phyloP scores from a whole-genome alignment of 2,329 filamentous ascomycete species.

The Zelopaecilomyces penicillatus region DNA sequence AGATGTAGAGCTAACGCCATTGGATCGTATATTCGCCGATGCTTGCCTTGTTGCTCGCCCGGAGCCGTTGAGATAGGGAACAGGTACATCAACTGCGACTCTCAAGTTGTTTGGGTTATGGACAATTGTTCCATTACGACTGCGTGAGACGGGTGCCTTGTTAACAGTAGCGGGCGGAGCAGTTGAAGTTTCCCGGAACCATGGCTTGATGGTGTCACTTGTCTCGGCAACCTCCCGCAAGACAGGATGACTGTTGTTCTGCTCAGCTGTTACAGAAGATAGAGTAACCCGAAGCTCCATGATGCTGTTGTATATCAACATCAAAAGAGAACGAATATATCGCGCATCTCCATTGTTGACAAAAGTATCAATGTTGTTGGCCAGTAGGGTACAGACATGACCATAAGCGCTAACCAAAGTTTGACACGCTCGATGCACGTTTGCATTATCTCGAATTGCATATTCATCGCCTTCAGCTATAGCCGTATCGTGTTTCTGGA shows the following conservation, averaged over 20 bases:
- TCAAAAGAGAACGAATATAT: conserved; percentile 56
- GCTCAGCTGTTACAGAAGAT: conserved; percentile 23
- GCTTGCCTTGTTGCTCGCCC: conserved; percentile 44
- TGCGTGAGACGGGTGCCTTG: conserved; percentile 27
- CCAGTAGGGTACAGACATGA: conserved; percentile 54
- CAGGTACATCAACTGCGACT: conserved; percentile 47
- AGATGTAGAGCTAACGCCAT: conserved; percentile 65
- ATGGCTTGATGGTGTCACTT: conserved; percentile 42
- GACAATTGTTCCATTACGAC: conserved; percentile 29
- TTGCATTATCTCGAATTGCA: conserved; percentile 49
- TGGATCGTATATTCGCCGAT: conserved; percentile 69
- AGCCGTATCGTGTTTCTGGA: conserved; percentile 50
- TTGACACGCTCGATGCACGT: conserved; percentile 53
- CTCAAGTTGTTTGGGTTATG: conserved; percentile 46
- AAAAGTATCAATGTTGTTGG: conserved; percentile 54
- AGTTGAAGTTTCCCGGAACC: conserved; percentile 41
- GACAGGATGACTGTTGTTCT: conserved; percentile 12
- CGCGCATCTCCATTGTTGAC: conserved; percentile 57
- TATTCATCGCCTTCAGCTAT: conserved; percentile 39
- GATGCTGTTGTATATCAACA: conserved; percentile 58
- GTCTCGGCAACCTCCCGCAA: conserved; percentile 14
- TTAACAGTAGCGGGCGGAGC: conserved; percentile 42
- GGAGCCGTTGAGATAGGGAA: conserved; percentile 37
- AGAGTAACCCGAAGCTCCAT: conserved; percentile 56
- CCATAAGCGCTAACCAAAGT: conserved; percentile 57